Base-by-base conservation (phyloP, 1,284 basidiomycete species). In the Malassezia psittaci region DNA sequence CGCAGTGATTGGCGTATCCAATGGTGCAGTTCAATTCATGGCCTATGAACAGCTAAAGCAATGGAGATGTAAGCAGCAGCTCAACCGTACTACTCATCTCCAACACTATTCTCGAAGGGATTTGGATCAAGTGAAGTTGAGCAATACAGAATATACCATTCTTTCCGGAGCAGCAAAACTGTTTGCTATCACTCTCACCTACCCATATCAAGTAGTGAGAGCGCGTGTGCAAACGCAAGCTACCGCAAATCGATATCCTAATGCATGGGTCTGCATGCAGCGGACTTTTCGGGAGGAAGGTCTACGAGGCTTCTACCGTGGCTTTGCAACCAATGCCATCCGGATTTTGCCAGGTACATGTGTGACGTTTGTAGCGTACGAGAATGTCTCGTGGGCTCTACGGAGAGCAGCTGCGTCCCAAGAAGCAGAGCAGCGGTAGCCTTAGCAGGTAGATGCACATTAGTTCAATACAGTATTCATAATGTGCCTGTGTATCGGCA, bases 331-430 rank as follows among this genome's bases (percentile, higher is more conserved):
- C n/a, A 98, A 96, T 73, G 81, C 93, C n/a, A 83, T 98, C 12
- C 82, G 93, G 34, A 90, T 98, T 48, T 79, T 98, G 9, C 93
- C 93, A 0, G 93, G 93, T 18, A 98, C 93, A 1, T 96, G 93
- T 74, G 88, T 96, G 47, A 96, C 93, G 1, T 96, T 98, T 70
- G 93, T 98, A 37, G 90, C 96, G 16, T 98, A 96, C 74, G 94
- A 96, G 76, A 96, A 96, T 40, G 61, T 72, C 13, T 61, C 62
- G 34, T 74, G 70, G 69, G 62, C 61, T 8, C 49, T 74, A 39
- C 55, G 51, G 33, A 15, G 38, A 6, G 55, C 55, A 16, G 55
- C 51, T 21, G 19, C 12, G 18, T 19, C 12, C 8, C 53, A 45
- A 15, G 34, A 36, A 1, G 35, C n/a, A n/a, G 38, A n/a, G 38